Evolutionary conservation across 1,139 yeast genomes (phyloP).

Genomic region (Saccharomycopsis crataegensis): DNA sequence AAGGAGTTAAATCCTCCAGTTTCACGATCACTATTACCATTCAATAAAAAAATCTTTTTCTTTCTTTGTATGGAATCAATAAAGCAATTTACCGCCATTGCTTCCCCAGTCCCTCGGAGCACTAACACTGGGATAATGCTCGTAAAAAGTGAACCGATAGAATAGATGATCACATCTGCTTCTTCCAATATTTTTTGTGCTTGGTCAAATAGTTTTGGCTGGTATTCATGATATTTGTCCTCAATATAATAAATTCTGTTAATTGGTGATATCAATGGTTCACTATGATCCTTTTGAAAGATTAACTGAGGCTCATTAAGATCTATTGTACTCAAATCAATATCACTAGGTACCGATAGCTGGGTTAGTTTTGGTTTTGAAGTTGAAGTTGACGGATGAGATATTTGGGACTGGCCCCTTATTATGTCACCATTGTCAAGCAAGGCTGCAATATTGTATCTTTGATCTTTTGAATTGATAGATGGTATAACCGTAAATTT

Average conservation of each 20-base stretch:
- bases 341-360: constrained; percentile 14
- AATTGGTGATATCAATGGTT: constrained; percentile 70
- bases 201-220: constrained; percentile 38
- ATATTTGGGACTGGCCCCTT: constrained; percentile 92
- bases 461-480: constrained; percentile 23
- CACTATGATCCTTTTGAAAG: constrained; percentile 33
- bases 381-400: constrained; percentile 54
- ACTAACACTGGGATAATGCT: constrained; percentile 74
- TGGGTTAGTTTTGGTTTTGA: not conserved
- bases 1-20: constrained; percentile 58
- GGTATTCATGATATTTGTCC: constrained; percentile 82
- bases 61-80: constrained; percentile 26
- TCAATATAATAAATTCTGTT: constrained; percentile 71
- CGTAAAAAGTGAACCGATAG: constrained; percentile 86
- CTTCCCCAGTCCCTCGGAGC: constrained; percentile 64
- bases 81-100: constrained; percentile 28
- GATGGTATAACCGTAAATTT: constrained; percentile 12
- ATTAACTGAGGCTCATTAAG: constrained; percentile 12
- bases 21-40: constrained; percentile 72
- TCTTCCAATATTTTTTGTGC: constrained; percentile 36
- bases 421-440: constrained; percentile 64
- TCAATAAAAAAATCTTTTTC: constrained; percentile 48
- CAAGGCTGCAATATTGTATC: constrained; percentile 79
- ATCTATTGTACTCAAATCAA: constrained; percentile 15
- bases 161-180: constrained; percentile 57